A percentile compares a stretch with the other conserved stretches of the same genome.
phyloP scores from a whole-genome alignment of 2,329 filamentous ascomycete genomes.

The Penicillium digitatum region DNA sequence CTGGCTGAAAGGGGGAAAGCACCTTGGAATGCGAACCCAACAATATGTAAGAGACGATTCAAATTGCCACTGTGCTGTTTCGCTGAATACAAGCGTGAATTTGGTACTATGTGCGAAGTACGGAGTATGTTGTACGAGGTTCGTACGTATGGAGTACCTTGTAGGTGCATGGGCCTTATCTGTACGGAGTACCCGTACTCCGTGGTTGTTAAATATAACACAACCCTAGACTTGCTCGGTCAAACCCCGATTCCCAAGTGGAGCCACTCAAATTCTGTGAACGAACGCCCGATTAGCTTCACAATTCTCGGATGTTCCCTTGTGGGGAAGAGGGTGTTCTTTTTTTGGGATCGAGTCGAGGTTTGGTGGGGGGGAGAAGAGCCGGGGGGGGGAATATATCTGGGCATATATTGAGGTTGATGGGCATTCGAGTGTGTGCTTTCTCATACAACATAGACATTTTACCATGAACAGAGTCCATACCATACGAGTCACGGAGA shows the following conservation, averaged over 20 bases:
- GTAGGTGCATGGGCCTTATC: neutral
- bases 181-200: neutral
- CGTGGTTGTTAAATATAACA: neutral
- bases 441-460: no score
- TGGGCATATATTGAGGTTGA: neutral
- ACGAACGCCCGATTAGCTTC: neutral
- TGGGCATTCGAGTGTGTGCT: no score
- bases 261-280: neutral
- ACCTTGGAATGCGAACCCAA: neutral
- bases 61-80: neutral
- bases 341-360: neutral
- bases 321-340: neutral
- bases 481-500: neutral
- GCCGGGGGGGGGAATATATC: neutral
- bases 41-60: neutral
- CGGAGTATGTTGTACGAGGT: neutral
- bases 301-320: neutral
- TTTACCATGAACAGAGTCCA: neutral
- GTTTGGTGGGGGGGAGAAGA: no score
- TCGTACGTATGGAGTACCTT: neutral
- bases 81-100: neutral
- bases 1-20: neutral
- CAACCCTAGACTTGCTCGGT: neutral
- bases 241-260: neutral
- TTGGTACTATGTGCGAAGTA: neutral